Conservation (phyloP, 208 protist genomes). For the Leishmania major region DNA sequence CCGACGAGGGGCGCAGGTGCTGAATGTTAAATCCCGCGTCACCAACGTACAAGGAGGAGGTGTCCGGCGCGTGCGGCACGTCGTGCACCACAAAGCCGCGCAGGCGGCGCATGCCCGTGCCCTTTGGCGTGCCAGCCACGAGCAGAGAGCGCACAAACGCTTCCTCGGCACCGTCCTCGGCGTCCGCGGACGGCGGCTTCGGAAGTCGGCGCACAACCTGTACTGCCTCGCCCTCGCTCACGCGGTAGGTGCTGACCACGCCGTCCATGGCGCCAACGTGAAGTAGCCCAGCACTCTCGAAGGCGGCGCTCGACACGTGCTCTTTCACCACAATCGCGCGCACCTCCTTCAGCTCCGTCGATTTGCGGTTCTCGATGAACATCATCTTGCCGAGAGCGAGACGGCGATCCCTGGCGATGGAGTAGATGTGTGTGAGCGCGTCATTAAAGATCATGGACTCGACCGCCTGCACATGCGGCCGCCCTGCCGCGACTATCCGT, state of each 20-base stretch:
- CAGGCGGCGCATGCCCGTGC: constrained; percentile 29
- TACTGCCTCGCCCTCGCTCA: constrained; percentile 51
- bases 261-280: constrained; percentile 80
- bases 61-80: constrained; percentile 2
- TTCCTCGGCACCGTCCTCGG: constrained; percentile 62
- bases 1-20: constrained; percentile 15
- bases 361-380: constrained; percentile 15
- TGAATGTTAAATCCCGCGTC: constrained; percentile 83
- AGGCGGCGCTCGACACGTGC: constrained; percentile 61
- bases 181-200: constrained; percentile 42
- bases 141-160: constrained; percentile 64
- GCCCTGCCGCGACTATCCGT: constrained; percentile 43
- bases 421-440: constrained; percentile 56
- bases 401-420: constrained; percentile 78
- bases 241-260: constrained; percentile 67
- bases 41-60: constrained; percentile 52
- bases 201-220: constrained; percentile 48
- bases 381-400: constrained; percentile 49
- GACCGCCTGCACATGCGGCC: constrained; percentile 84
- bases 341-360: constrained; percentile 43
- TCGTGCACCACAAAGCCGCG: constrained; percentile 30
- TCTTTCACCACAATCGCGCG: constrained; percentile 84
- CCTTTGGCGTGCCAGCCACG: constrained; percentile 53
- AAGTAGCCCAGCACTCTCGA: constrained; percentile 55
- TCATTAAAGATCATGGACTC: constrained; percentile 65